Percentiles rank a stretch among this genome's conserved stretches.
Conservation (phyloP, 495 filamentous ascomycete genomes). For the Daldinia concentrica region DNA sequence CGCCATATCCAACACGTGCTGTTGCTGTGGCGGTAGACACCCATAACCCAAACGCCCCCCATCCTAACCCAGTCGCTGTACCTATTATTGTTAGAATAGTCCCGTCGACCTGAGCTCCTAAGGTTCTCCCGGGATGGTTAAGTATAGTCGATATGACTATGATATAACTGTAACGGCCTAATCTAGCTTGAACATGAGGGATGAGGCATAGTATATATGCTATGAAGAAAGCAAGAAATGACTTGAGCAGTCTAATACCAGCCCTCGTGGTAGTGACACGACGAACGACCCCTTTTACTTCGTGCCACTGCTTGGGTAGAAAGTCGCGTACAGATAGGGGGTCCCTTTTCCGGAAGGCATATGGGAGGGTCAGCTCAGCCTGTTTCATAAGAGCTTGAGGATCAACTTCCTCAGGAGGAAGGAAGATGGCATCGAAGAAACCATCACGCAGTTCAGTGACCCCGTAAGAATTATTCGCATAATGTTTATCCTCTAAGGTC, state of each 20-base stretch:
- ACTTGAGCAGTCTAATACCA: constrained; percentile 61
- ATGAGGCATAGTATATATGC: constrained; percentile 65
- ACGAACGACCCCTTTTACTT: constrained; percentile 45
- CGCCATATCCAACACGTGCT: constrained; percentile 60
- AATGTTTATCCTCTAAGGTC: constrained; percentile 41
- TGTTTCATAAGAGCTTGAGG: constrained; percentile 48
- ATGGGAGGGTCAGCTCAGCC: constrained; percentile 52
- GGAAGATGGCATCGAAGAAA: constrained; percentile 68
- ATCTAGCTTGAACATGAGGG: constrained; percentile 51
- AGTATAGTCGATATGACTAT: constrained; percentile 62
- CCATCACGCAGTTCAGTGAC: constrained; percentile 65
- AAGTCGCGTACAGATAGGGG: constrained; percentile 57
- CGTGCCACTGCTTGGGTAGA: constrained; percentile 57
- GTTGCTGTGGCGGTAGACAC: constrained; percentile 57
- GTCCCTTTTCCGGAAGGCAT: constrained; percentile 50
- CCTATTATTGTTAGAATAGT: constrained; percentile 61
- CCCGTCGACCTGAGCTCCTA: constrained; percentile 66
- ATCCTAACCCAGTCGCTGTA: constrained; percentile 63
- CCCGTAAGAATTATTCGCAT: constrained; percentile 55
- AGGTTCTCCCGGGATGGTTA: constrained; percentile 62
- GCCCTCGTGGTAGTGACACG: constrained; percentile 54
- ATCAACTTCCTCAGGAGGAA: constrained; percentile 54
- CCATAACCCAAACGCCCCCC: constrained; percentile 63
- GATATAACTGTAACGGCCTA: constrained; percentile 64
- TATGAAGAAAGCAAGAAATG: constrained; percentile 63